Conservation (phyloP, 768 basidiomycete genomes). For the Cystobasidiopsis lactophilus region DNA sequence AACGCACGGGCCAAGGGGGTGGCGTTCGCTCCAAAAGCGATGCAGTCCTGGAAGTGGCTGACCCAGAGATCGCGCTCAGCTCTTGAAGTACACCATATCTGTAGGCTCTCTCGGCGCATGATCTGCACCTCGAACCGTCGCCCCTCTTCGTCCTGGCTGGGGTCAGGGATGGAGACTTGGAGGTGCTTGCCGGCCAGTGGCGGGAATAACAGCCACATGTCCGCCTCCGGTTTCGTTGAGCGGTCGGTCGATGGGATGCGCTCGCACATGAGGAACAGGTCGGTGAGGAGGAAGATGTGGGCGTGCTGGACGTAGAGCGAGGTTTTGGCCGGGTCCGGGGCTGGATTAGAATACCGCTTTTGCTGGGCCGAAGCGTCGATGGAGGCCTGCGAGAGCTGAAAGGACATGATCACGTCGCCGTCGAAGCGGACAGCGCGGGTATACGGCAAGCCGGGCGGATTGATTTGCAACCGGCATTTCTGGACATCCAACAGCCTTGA, state of each 20-base stretch:
- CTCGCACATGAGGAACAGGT: slow-evolving; percentile 78
- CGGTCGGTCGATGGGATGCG: slow-evolving; percentile 38
- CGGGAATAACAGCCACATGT: slow-evolving; percentile 85
- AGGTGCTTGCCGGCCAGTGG: slow-evolving; percentile 88
- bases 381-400: slow-evolving; percentile 37
- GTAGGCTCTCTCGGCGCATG: slow-evolving; percentile 67
- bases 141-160: slow-evolving; percentile 27
- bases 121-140: slow-evolving; percentile 53
- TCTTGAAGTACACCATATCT: slow-evolving; percentile 39
- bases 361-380: neutral
- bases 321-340: slow-evolving; percentile 43
- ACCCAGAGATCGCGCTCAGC: slow-evolving; percentile 42
- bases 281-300: slow-evolving; percentile 71
- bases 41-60: slow-evolving; percentile 55
- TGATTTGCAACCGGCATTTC: slow-evolving; percentile 79
- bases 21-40: slow-evolving; percentile 49
- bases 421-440: slow-evolving; percentile 53
- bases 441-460: slow-evolving; percentile 54
- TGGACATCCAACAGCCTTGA: slow-evolving; percentile 22
- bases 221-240: slow-evolving; percentile 27
- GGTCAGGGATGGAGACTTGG: slow-evolving; percentile 43
- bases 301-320: slow-evolving; percentile 55
- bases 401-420: slow-evolving; percentile 45
- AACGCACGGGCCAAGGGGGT: neutral
- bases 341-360: neutral